Conservation (phyloP, 2,329 filamentous ascomycete genomes). For the Tricladium varicosporioides region DNA sequence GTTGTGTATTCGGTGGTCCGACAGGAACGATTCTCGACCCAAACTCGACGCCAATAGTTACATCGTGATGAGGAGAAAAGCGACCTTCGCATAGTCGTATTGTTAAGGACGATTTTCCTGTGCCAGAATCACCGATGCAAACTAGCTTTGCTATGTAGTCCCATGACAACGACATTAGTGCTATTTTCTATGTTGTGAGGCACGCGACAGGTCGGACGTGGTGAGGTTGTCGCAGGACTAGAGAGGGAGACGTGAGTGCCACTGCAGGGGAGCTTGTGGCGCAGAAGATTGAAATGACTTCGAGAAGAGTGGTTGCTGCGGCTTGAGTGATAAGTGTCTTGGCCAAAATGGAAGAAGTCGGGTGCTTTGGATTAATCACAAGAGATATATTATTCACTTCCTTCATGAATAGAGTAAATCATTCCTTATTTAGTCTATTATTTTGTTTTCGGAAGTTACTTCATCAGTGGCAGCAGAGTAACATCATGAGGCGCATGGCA, state of each 20-base stretch:
- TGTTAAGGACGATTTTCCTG: conserved; percentile 91
- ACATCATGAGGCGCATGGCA: not conserved
- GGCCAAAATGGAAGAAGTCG: not conserved
- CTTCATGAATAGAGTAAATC: not conserved
- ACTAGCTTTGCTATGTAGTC: conserved; percentile 99
- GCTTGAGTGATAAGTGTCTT: not conserved
- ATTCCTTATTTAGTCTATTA: not conserved
- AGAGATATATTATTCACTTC: not conserved
- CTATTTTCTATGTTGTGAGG: conserved; percentile 4
- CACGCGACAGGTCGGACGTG: conserved; percentile 8
- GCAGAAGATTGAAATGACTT: not conserved
- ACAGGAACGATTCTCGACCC: conserved; percentile 90
- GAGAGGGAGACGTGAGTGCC: not conserved
- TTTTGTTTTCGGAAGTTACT: not conserved
- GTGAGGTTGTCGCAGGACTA: not conserved
- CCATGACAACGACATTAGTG: conserved; percentile 67
- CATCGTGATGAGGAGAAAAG: conserved; percentile 92
- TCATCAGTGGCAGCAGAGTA: not conserved
- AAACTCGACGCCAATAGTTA: conserved; percentile 98
- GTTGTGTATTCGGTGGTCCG: conserved; percentile 65
- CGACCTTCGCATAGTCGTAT: conserved; percentile 95
- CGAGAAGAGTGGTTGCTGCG: not conserved
- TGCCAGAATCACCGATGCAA: conserved; percentile 94
- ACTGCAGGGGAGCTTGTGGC: not conserved
- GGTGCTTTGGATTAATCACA: no score